Evolutionary conservation across 768 basidiomycete genomes (phyloP), one percentile per base, ranked within the genome.

Genomic region (Hericium erinaceus): DNA sequence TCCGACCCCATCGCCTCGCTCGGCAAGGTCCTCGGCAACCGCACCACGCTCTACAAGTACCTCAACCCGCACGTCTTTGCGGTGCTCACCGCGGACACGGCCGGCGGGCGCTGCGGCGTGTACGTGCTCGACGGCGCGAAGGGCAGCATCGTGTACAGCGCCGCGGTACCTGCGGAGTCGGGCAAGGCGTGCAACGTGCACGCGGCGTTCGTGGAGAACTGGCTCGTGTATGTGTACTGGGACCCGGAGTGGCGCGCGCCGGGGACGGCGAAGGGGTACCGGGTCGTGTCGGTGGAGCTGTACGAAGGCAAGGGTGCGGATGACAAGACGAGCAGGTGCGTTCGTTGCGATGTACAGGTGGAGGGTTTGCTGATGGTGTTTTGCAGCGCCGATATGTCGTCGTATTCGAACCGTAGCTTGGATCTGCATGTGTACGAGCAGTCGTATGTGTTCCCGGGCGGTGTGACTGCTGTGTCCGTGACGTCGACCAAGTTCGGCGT

Each of bases 1-100:
- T 64, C 74, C 58, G 77, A 77, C 56, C 80, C 82, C 0, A 73
- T 92, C 38, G 92, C 94, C 0, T 88, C 85, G 1, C 70, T 87
- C 33, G 95, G 95, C 4, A 85, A 85, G 64, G 92, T 95, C 4
- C 74, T 92, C 4, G 94, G 90, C 2, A 87, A 95, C 69, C 82
- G 93, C 55, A 84, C 83, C 39, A 94, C 93, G 37, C 69, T 98
- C 58, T 95, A 97, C 77, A 98, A 98, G 72, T 95, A 97, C 66
- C 78, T 98, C 59, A 95, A 95, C 67, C 87, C 87, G 8, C 83
- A 91, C 63, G 64, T 94, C 38, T 75, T 86, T 52, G 80, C 82
- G 8, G 74, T 92, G 39, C 71, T 86, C 33, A 91, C 91, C 49
- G 53, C 57, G 12, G 44, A 46, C 16, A 10, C 20, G 16, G 2